Conservation (phyloP, 164 flowering plant genomes). For the Kalanchoe fedtschenkoi region DNA sequence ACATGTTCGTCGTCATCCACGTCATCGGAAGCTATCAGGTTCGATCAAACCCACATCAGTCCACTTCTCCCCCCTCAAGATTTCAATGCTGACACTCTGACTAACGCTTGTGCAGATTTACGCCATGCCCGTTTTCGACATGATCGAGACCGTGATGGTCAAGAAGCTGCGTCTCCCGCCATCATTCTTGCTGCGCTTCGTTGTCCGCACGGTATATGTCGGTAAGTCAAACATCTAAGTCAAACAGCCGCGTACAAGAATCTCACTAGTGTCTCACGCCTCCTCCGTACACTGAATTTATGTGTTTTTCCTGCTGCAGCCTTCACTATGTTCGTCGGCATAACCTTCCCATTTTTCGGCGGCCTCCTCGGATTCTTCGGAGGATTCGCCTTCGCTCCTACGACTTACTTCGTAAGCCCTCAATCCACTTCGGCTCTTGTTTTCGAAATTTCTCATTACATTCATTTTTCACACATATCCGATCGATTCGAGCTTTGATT, state of each 20-base stretch:
- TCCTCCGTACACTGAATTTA: too few relatives aligned
- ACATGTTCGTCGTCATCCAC: conserved; percentile 42
- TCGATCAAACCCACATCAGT: background rate
- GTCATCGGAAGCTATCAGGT: conserved; percentile 57
- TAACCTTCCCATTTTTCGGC: conserved; percentile 47
- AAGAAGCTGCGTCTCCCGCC: conserved; percentile 36
- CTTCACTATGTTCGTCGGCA: conserved; percentile 34
- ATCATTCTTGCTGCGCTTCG: conserved; percentile 22
- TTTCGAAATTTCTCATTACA: background rate
- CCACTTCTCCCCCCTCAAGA: background rate
- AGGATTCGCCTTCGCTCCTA: conserved; percentile 54
- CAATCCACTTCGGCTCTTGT: background rate
- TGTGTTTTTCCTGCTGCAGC: conserved; percentile 14
- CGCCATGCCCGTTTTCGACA: conserved; percentile 62
- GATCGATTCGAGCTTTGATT: too few relatives aligned
- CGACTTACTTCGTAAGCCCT: conserved; percentile 49
- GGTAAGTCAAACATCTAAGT: conserved; percentile 32
- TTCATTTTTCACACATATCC: background rate
- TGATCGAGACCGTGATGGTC: conserved; percentile 43
- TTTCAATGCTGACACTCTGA: background rate
- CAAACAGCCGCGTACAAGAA: background rate
- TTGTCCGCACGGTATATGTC: conserved; percentile 30
- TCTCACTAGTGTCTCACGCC: background rate
- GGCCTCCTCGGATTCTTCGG: conserved; percentile 51
- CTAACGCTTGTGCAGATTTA: conserved; percentile 23